Evolutionary conservation across 225 moss, liverwort and hornwort species (phyloP).

Genomic region (Marchantia paleacea): DNA sequence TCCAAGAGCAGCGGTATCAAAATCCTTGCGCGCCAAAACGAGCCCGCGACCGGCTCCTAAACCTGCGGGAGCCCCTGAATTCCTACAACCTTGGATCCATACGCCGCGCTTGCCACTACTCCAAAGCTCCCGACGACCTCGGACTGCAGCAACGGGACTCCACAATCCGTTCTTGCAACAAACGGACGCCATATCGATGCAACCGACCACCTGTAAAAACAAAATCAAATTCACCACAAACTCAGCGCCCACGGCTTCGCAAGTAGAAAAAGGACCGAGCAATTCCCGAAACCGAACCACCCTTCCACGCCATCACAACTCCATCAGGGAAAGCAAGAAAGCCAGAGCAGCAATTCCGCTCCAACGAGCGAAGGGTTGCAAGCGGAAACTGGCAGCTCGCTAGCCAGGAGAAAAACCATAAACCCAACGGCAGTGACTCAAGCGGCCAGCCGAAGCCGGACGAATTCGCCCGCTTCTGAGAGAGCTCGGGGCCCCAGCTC

Average conservation of each 20-base stretch:
- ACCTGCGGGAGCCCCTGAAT: background rate
- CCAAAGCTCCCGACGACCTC: background rate
- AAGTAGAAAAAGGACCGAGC: background rate
- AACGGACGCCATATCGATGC: slow-evolving; percentile 9
- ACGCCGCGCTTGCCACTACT: background rate
- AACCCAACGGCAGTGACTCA: background rate
- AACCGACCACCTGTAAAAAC: background rate
- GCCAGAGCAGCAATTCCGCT: no score
- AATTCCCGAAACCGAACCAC: background rate
- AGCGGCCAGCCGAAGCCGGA: no score
- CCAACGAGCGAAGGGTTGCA: no score
- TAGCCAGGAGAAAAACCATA: background rate
- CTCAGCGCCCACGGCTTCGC: background rate
- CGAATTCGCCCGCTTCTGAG: background rate
- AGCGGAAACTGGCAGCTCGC: background rate
- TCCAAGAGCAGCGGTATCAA: background rate
- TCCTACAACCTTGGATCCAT: background rate
- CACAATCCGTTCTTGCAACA: slow-evolving; percentile 10
- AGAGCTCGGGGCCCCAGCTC: background rate
- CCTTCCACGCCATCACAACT: no score
- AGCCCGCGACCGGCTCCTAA: background rate
- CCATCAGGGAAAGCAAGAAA: no score
- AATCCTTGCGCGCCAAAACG: background rate
- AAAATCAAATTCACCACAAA: background rate
- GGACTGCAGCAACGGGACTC: background rate